Evolutionary conservation across 1,284 basidiomycete genomes (phyloP), one percentile per base, ranked within the genome.

Genomic region (Rhodotorula mucilaginosa): DNA sequence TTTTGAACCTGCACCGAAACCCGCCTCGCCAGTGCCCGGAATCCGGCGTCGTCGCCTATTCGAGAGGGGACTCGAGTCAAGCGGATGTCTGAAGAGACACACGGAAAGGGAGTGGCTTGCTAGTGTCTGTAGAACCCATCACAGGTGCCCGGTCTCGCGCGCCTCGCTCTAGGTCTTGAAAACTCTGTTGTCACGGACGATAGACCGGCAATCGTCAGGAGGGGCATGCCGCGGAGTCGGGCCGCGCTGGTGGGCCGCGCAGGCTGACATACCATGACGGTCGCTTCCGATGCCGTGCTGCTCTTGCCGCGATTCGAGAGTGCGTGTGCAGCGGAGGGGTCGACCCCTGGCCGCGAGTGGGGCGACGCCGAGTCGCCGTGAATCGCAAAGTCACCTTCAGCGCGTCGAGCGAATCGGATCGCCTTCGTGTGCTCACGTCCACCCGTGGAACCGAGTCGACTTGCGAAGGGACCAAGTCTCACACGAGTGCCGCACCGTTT

Each of bases 1-100:
- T 98, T 97, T 89, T 99, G 98, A 72, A 97, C 91, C 81, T 98
- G 96, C 23, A 98, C 86, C 2, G 93, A 92, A 64, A 99, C 85
- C 26, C 90, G 90, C 39, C 89, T 89, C 79, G 97, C 92, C 26
- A 97, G 84, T 58, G 84, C 84, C 29, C 87, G 84, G 81, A 97
- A 99, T 56, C 79, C 61, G 34, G 67, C 58, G 58, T 75, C 75
- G 26, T 61, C 79, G 29, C 71, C 75, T 76, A 67, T 26, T 48
- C 5, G 69, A 19, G 5, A 19, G 15, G 47, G 69, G 54, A 23
- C 31, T 7, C 15, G 7, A 19, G 54, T 29, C 21, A 46, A 46
- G 51, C 44, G 29, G 23, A 1, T 39, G 18, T 23, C 23, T 8
- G 46, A 49, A 29, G 13, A 26, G 7, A 18, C 13, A 3, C 26